Evolutionary conservation across 73 alveolate genomes (phyloP).

Genomic region (Stentor coeruleus): DNA sequence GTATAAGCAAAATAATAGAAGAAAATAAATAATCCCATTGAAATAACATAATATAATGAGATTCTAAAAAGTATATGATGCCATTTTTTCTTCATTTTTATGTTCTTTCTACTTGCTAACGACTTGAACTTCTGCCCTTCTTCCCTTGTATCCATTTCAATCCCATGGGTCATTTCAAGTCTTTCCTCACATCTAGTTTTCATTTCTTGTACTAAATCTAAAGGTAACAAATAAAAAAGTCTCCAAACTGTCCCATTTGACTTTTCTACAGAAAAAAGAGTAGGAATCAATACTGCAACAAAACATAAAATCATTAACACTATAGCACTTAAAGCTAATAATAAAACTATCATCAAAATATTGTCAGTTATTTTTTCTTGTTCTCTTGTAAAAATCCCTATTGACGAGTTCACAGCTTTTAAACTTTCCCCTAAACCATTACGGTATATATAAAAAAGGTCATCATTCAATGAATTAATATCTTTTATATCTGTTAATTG

Average conservation of each 20-base stretch:
- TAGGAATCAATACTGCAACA: neutral
- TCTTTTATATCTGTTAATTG: neutral
- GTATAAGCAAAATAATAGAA: neutral
- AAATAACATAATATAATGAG: neutral
- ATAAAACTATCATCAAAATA: neutral
- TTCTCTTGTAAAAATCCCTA: neutral
- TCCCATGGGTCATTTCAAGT: constrained; percentile 12
- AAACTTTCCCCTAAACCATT: neutral
- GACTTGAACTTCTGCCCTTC: neutral
- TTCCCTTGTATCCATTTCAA: neutral
- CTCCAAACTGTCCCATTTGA: constrained; percentile 9
- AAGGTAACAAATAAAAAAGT: neutral
- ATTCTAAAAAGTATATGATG: neutral
- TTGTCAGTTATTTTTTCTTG: neutral
- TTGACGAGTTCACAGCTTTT: neutral
- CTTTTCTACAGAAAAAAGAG: neutral
- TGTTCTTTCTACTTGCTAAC: neutral
- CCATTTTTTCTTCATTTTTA: neutral
- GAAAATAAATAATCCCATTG: neutral
- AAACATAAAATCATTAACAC: neutral
- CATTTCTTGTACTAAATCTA: neutral
- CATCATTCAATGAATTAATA: neutral
- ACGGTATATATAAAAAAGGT: neutral
- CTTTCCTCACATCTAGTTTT: constrained; percentile 3
- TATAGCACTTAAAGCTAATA: neutral